Base-by-base conservation (phyloP, 768 basidiomycete species). In the Paxillus involutus region DNA sequence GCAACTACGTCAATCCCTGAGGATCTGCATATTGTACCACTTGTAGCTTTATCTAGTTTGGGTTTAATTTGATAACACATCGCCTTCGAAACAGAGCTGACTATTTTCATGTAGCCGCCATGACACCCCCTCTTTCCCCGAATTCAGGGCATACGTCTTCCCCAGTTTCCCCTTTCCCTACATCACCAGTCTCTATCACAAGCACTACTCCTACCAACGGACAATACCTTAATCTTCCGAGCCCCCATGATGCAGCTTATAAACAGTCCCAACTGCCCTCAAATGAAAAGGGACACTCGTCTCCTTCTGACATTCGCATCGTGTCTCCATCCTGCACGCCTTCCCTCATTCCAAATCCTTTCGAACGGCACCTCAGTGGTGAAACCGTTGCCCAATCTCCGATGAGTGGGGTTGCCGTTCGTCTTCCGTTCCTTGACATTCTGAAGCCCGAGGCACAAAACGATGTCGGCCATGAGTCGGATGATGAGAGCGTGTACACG, bases 281-380 rank as follows among this genome's bases (percentile, higher is more conserved):
- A 4, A 53, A 55, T 17, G 59, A 64, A 33, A 71, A 71, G 46
- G 26, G 13, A 14, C 43, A 11, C 14, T 61, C 70, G 17, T 61
- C 71, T 17, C 49, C 63, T 44, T 56, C 57, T 30, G 46, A 16
- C 26, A 52, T 71, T 29, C 62, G 60, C 51, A 62, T 73, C 37
- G 70, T 61, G 17, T 68, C 64, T 4, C 59, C 67, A 35, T 62
- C 73, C 3, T 63, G 58, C 30, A 60, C 64, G n/a, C 69, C 67
- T 48, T 71, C 69, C 8, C 67, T 64, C 1, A 66, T 97, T 90
- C 93, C 96, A 87, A 80, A 91, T 91, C 66, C 96, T 88, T 67
- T 96, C 86, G 64, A 80, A 85, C 72, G 91, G 91, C 73, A 94
- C 91, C 69, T 98, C 86, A 72, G 96, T 92, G 67, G 95, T 89